These are phyloP conservation scores for Nakazawaea ishiwadae DNA, from an alignment of 805 yeast genomes.

Conservation along the genomic window DNA sequence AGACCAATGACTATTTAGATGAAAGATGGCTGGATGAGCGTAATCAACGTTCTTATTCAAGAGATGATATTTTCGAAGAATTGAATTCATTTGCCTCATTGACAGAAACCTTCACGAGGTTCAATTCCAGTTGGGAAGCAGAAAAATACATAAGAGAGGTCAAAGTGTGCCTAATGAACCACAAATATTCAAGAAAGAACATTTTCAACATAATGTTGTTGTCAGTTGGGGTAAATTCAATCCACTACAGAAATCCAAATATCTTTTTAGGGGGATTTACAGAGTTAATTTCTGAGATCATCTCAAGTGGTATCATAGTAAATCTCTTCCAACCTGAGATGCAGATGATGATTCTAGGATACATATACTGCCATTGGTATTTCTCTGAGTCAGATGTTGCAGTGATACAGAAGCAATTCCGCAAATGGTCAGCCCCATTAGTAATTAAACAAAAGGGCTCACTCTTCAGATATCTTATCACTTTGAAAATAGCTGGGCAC, in stretches of 20 bases:
- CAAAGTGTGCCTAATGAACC: conserved; percentile 21
- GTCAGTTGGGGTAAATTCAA: conserved; percentile 29
- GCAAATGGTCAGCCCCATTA: conserved; percentile 27
- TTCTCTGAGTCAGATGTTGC: conserved; percentile 19
- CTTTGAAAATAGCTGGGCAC: conserved; percentile 10
- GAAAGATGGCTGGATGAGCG: no score
- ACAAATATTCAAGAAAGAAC: no score
- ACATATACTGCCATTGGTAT: conserved; percentile 43
- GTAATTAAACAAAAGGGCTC: conserved; percentile 18
- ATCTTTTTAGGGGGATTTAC: conserved; percentile 34
- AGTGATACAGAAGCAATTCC: conserved; percentile 20
- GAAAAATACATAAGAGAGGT: conserved; percentile 14
- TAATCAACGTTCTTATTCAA: no score
- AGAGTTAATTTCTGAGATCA: conserved; percentile 32
- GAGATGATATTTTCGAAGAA: not conserved
- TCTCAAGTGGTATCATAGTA: no score
- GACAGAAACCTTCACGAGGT: not conserved
- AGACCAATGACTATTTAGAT: no score
- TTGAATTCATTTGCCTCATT: not conserved
- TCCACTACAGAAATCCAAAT: conserved; percentile 28
- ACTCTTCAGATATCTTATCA: conserved; percentile 17
- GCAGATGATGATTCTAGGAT: conserved; percentile 36
- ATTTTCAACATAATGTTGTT: no score
- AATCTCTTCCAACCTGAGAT: no score
- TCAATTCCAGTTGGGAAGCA: not conserved